Percentiles rank a stretch among this genome's conserved stretches.
Evolutionary conservation across 768 basidiomycete genomes (phyloP).

Genomic region (Strobilomyces confusus): DNA sequence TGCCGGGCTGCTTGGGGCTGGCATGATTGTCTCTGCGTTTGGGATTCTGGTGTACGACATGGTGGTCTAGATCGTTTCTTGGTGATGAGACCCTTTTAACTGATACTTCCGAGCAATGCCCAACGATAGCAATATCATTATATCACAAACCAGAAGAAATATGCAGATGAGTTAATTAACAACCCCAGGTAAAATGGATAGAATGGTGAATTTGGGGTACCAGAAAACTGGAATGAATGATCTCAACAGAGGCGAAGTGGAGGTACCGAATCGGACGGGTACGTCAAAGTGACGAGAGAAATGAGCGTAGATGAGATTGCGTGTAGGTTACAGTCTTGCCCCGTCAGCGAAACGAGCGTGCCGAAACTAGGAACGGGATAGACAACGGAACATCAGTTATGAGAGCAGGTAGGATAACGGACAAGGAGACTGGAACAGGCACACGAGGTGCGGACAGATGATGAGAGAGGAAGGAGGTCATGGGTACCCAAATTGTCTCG

Average conservation of each 20-base stretch:
- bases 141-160: slow-evolving; percentile 38
- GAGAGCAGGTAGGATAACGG: slow-evolving; percentile 28
- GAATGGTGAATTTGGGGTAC: slow-evolving; percentile 17
- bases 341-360: slow-evolving; percentile 27
- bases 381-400: slow-evolving; percentile 29
- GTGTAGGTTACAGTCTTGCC: slow-evolving; percentile 31
- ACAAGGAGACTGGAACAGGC: slow-evolving; percentile 19
- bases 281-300: slow-evolving; percentile 23
- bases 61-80: slow-evolving; percentile 41
- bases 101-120: neutral
- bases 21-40: slow-evolving; percentile 80
- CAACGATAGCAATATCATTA: slow-evolving; percentile 35
- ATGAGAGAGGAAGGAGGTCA: slow-evolving; percentile 17
- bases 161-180: slow-evolving; percentile 33
- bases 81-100: too few relatives aligned
- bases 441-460: slow-evolving; percentile 16
- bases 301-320: slow-evolving; percentile 31
- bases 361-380: slow-evolving; percentile 17
- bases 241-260: slow-evolving; percentile 9
- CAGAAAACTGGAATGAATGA: slow-evolving; percentile 4
- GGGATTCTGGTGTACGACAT: slow-evolving; percentile 74
- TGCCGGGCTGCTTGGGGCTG: slow-evolving; percentile 74
- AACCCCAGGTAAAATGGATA: slow-evolving; percentile 23
- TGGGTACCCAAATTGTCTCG: slow-evolving; percentile 25
- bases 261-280: slow-evolving; percentile 10